phyloP scores from a whole-genome alignment of 2,329 filamentous ascomycete species.

The Verticillium longisporum region DNA sequence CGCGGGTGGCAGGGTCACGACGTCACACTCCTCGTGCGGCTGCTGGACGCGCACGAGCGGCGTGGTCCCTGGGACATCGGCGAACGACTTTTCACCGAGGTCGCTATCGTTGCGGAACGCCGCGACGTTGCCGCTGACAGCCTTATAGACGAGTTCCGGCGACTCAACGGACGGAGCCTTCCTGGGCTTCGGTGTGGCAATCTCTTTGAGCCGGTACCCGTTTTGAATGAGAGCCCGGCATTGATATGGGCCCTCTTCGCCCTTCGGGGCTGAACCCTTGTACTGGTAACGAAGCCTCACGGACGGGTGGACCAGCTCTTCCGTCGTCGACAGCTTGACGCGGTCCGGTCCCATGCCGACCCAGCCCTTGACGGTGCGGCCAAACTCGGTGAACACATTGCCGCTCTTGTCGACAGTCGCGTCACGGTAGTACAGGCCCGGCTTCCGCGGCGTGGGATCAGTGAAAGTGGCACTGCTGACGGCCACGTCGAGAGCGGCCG shows the following conservation, averaged over 20 bases:
- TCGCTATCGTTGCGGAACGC: neutral
- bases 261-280: conserved; percentile 18
- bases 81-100: neutral
- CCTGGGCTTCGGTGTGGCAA: neutral
- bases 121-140: neutral
- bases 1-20: conserved; percentile 5
- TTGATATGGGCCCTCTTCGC: conserved; percentile 15
- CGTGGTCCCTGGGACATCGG: neutral
- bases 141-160: neutral
- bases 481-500: conserved; percentile 4
- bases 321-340: conserved; percentile 4
- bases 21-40: conserved; percentile 8
- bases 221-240: conserved; percentile 11
- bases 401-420: neutral
- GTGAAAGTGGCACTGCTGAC: conserved; percentile 1
- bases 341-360: neutral
- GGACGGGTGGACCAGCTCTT: conserved; percentile 22
- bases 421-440: conserved; percentile 15
- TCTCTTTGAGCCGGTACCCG: conserved; percentile 7
- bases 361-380: neutral
- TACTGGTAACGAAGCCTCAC: conserved; percentile 23
- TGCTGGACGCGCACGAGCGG: conserved; percentile 3
- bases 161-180: neutral
- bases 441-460: conserved; percentile 9
- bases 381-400: neutral